phyloP scores from a whole-genome alignment of 306 rosid species.

The Corylus heterophylla region DNA sequence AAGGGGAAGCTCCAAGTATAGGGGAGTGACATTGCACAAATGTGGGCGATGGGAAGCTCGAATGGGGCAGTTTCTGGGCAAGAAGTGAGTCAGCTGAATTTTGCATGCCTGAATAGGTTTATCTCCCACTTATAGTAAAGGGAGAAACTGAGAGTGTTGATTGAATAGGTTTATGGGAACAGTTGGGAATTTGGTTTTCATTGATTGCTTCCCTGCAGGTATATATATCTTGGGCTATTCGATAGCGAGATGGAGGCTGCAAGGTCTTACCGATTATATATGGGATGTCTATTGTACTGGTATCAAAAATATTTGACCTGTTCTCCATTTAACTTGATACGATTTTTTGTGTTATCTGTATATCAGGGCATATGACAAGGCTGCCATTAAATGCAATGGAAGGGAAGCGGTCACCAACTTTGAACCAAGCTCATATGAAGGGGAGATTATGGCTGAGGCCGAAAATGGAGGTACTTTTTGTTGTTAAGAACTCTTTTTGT shows the following conservation, averaged over 20 bases:
- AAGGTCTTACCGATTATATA: slow-evolving; percentile 55
- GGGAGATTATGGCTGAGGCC: slow-evolving; percentile 52
- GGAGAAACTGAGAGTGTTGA: slow-evolving; percentile 2
- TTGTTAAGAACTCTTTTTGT: neutral
- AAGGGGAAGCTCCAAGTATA: slow-evolving; percentile 85
- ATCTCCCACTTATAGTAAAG: neutral
- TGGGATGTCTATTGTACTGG: slow-evolving; percentile 18
- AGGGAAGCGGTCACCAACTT: slow-evolving; percentile 90
- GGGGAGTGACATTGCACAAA: slow-evolving; percentile 94
- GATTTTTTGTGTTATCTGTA: slow-evolving; percentile 26
- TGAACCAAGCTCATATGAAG: slow-evolving; percentile 63
- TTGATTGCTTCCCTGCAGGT: slow-evolving; percentile 70
- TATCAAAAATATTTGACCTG: slow-evolving; percentile 19
- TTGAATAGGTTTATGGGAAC: slow-evolving; percentile 16
- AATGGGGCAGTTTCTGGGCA: slow-evolving; percentile 94
- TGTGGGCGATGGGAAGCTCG: slow-evolving; percentile 99
- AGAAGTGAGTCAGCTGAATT: slow-evolving; percentile 56
- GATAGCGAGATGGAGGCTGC: slow-evolving; percentile 95
- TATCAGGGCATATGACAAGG: slow-evolving; percentile 89
- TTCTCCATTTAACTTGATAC: slow-evolving; percentile 9
- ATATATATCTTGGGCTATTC: slow-evolving; percentile 89
- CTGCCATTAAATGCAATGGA: slow-evolving; percentile 86
- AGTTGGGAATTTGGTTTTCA: slow-evolving; percentile 33
- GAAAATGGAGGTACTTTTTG: slow-evolving; percentile 48
- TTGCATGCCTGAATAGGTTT: neutral